These are phyloP conservation scores for Zanthoxylum bungeanum DNA, from an alignment of 345 rosid species.

Conservation along the genomic window DNA sequence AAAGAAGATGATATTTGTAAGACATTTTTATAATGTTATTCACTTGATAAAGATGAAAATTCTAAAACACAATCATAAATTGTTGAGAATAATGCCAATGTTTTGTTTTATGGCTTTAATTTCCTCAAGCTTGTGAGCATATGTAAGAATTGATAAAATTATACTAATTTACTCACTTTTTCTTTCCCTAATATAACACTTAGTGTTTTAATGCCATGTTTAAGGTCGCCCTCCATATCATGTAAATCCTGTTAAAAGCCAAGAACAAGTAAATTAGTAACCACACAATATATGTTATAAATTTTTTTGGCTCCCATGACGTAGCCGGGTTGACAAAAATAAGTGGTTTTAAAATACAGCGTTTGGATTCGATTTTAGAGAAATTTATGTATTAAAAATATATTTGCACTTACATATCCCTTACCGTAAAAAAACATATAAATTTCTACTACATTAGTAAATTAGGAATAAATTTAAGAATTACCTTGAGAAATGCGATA, in stretches of 20 bases:
- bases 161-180: conserved; percentile 18
- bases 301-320: too few relatives aligned
- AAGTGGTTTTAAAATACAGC: too few relatives aligned
- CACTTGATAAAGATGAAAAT: neutral
- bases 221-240: conserved; percentile 34
- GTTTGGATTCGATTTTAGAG: neutral
- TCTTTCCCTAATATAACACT: conserved; percentile 28
- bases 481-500: conserved; percentile 34
- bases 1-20: neutral
- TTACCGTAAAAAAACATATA: too few relatives aligned
- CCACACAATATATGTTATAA: too few relatives aligned
- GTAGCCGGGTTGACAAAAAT: too few relatives aligned
- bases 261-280: neutral
- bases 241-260: conserved; percentile 29
- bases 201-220: conserved; percentile 27
- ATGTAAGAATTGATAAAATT: neutral
- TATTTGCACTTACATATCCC: too few relatives aligned
- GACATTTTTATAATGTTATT: neutral
- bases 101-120: neutral
- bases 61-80: neutral
- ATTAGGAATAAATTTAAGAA: too few relatives aligned
- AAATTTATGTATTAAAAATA: too few relatives aligned
- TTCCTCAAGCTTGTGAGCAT: neutral
- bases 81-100: neutral
- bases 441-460: too few relatives aligned